Conservation (phyloP, 306 rosid genomes). For the Delonix regia region DNA sequence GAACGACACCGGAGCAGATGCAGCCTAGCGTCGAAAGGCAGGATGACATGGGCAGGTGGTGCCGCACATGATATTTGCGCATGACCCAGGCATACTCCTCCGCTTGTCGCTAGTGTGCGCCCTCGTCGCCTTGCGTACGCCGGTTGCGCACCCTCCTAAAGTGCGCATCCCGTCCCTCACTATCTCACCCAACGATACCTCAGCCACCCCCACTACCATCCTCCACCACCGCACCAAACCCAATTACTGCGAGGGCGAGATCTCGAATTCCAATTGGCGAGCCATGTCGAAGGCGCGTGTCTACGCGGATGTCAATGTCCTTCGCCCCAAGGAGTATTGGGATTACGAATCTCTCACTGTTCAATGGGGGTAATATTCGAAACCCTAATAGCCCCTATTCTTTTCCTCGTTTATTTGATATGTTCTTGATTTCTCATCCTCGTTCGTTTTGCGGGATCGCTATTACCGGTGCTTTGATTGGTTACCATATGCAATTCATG, state of each 20-base stretch:
- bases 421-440: slow-evolving; percentile 1
- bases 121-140: slow-evolving; percentile 45
- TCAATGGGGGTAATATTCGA: slow-evolving; percentile 71
- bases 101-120: slow-evolving; percentile 48
- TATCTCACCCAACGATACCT: slow-evolving; percentile 26
- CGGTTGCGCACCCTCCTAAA: slow-evolving; percentile 61
- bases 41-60: slow-evolving; percentile 33
- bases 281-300: slow-evolving; percentile 82
- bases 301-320: slow-evolving; percentile 71
- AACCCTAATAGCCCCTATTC: slow-evolving; percentile 38
- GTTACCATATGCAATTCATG: not conserved
- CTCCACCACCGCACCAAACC: not conserved
- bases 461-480: not conserved
- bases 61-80: slow-evolving; percentile 52
- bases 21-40: slow-evolving; percentile 30
- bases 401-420: not conserved
- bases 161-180: slow-evolving; percentile 52
- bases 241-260: slow-evolving; percentile 16
- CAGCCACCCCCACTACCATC: slow-evolving; percentile 23
- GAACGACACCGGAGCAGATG: not conserved
- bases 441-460: not conserved
- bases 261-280: slow-evolving; percentile 31
- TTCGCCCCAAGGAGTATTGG: slow-evolving; percentile 86
- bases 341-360: slow-evolving; percentile 86
- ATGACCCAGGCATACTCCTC: slow-evolving; percentile 35